Base-by-base conservation (phyloP, 2,329 filamentous ascomycete species). In the Talaromyces sp. region DNA sequence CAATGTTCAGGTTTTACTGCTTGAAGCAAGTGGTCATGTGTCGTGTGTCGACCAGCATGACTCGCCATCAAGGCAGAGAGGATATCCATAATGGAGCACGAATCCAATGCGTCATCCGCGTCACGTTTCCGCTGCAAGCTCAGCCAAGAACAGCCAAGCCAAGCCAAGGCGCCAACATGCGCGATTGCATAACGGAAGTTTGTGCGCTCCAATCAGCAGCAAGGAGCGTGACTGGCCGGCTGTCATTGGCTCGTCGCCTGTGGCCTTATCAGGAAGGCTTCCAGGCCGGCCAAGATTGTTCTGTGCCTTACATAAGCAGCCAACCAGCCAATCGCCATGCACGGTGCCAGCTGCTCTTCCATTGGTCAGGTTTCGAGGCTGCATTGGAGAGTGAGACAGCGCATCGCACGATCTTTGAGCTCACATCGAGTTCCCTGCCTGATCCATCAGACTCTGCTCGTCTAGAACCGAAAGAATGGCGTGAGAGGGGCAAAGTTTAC, bases 351-450 rank as follows among this genome's bases (percentile, higher is more conserved):
- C n/a, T 15, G 7, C 17, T 33, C 21, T 19, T 52, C 33, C 33
- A 52, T 52, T 52, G 48, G 48, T 19, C 48, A 52, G 33, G 48
- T 52, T 52, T 52, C 48, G 48, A 52, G 48, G 48, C 35, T 52
- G 48, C 48, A 52, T 22, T 15, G 2, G 17, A 22, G 48, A 52
- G 33, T 52, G 48, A 52, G 48, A 52, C 48, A 52, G 48, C 48
- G n/a, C 48, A 52, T 52, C 48, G 19, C 31, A 51, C 31, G 5
- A 15, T 10, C 33, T 21, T 31, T 51, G 48, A 51, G 35, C 35
- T 51, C 48, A 51, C 15, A 15, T 31, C 43, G 11, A 46, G 5
- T n/a, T 46, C 15, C 33, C 10, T 15, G 31, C 46, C 35, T n/a
- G 33, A 36, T 36, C 31, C 28, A n/a, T 15, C 22, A 41, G 0